Percentiles rank a stretch among this genome's conserved stretches.
Evolutionary conservation across 169 alveolate genomes (phyloP).

Genomic region (Eimeria acervulina): DNA sequence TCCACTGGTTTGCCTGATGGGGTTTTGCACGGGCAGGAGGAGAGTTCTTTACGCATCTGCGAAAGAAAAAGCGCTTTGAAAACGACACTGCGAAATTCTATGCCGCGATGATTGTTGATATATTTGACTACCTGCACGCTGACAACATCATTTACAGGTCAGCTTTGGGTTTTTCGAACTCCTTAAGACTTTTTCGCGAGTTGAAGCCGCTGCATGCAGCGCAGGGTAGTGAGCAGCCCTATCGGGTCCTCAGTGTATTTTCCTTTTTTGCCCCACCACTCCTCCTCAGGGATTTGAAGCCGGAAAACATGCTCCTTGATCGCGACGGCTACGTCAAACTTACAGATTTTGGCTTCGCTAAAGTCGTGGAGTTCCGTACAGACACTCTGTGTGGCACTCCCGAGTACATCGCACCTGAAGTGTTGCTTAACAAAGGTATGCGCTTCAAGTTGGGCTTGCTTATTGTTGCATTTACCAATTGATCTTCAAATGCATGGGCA

Average conservation of each 20-base stretch:
- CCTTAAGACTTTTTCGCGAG: background rate
- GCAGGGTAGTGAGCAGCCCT: background rate
- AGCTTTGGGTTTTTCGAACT: background rate
- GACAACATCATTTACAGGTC: constrained; percentile 95
- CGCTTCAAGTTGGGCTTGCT: background rate
- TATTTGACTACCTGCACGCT: constrained; percentile 97
- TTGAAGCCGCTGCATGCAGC: background rate
- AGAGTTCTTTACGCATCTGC: constrained; percentile 93
- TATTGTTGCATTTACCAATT: background rate
- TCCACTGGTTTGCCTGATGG: constrained; percentile 84
- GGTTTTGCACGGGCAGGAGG: constrained; percentile 91
- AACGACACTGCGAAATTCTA: constrained; percentile 92
- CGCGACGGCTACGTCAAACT: constrained; percentile 98
- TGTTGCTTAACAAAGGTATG: constrained; percentile 93
- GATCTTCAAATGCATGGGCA: background rate
- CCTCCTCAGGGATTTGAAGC: constrained; percentile 96
- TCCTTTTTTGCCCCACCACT: background rate
- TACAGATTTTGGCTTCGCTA: constrained; percentile 99
- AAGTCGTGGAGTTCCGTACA: constrained; percentile 96
- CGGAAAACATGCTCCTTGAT: constrained; percentile 98
- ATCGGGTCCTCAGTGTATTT: background rate
- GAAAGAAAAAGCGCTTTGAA: constrained; percentile 91
- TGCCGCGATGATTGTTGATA: constrained; percentile 95
- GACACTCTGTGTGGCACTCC: constrained; percentile 99
- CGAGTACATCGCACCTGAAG: constrained; percentile 99